Conservation (phyloP, 805 yeast species). For the Candida silvatica region DNA sequence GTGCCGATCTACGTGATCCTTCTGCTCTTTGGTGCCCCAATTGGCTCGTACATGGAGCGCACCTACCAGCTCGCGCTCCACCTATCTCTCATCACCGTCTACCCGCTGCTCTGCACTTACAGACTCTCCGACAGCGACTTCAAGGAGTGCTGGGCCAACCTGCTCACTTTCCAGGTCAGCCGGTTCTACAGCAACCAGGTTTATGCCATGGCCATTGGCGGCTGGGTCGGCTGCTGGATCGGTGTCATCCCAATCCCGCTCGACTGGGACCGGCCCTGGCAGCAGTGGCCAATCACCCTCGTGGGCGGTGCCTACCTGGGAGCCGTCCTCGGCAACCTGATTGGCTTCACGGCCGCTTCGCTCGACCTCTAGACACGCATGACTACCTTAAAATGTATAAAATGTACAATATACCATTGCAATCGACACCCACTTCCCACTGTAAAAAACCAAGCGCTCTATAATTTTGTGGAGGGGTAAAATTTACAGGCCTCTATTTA, state of each 20-base stretch:
- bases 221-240: conserved; percentile 71
- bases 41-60: conserved; percentile 7
- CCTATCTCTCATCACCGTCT: conserved; percentile 9
- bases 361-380: not conserved
- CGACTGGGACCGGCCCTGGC: conserved; percentile 99
- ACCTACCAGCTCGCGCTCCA: conserved; percentile 13
- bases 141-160: conserved; percentile 16
- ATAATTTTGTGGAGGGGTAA: too few species aligned
- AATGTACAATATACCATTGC: too few species aligned
- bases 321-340: conserved; percentile 43
- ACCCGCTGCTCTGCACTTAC: conserved; percentile 28
- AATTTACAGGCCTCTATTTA: too few species aligned
- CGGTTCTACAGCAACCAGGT: conserved; percentile 22
- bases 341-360: conserved; percentile 15
- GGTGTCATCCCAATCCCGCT: conserved; percentile 92
- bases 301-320: conserved; percentile 74
- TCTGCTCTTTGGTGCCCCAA: conserved; percentile 16
- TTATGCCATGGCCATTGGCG: conserved; percentile 33
- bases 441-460: too few species aligned
- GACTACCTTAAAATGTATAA: too few species aligned
- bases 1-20: conserved; percentile 23
- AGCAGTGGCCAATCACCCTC: conserved; percentile 87
- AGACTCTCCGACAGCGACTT: conserved; percentile 30
- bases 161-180: conserved; percentile 23
- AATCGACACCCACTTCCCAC: too few species aligned